Evolutionary conservation across 306 rosid species (phyloP), one percentile per base, ranked within the genome.

Genomic region (Dalbergia oliveri): DNA sequence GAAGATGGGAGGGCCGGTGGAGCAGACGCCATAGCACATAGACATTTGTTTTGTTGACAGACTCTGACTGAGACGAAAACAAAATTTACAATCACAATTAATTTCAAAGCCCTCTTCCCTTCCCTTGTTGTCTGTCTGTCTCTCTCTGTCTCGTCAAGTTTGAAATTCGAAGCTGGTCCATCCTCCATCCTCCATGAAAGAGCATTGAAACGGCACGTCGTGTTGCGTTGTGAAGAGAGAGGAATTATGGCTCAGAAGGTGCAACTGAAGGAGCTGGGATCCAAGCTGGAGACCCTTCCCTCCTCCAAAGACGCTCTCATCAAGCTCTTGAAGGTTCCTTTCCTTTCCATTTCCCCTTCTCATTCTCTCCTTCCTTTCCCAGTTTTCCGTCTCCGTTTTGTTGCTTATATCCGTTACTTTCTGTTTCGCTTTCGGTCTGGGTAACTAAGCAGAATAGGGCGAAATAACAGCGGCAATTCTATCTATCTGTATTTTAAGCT

Each of bases 181-280:
- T 11, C 9, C 9, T n/a, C 59, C 65, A 41, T 50, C 9, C 66
- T 88, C 78, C 77, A 90, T 88, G 93, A 82, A 78, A 81, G 66
- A 61, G 44, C 84, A 11, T 8, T 84, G 83, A 84, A 69, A 84
- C 87, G 73, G 59, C 85, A 50, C 74, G 60, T n/a, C 85, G 84
- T 84, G 43, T 79, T 11, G 44, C 76, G 70, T 51, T 23, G 65
- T 67, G 33, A 65, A 37, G 7, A 44, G 66, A 71, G 41, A 64
- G 72, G 34, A 54, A 68, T 57, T 47, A 93, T 95, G 98, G 82
- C 94, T 39, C 86, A 84, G 70, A 87, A 90, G 84, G 90, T 74
- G 69, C 99, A 84, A 84, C 98, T 96, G 66, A 90, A 79, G 91
- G 99, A 96, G 81, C 70, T 96, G 91, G 99, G 98, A 93, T 96